Evolutionary conservation across 2,329 filamentous ascomycete genomes (phyloP), one percentile per base, ranked within the genome.

Genomic region (Exserohilum turcica): DNA sequence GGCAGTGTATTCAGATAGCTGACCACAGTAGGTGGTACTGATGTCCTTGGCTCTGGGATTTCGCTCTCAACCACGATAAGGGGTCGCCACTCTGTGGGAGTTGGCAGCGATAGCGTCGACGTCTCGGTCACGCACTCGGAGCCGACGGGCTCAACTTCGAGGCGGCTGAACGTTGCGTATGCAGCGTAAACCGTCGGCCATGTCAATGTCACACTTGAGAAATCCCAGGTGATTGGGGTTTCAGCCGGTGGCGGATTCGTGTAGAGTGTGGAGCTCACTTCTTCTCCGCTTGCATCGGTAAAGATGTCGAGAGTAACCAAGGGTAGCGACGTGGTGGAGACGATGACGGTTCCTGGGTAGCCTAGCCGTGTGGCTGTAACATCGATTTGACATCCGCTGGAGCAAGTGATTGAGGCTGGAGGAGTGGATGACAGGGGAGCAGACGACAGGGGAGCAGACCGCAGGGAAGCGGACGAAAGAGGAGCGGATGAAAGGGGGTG

Each of bases 181-280:
- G 61, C 67, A 6, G 64, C 60, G 43, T 74, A 74, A 0, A 54
- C 54, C 0, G 71, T 74, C 1, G 71, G 71, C 12, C 59, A 74
- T 1, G 71, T 74, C 37, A 74, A 38, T 3, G 57, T 43, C 0
- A 70, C 66, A 0, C 59, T 63, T 0, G 57, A 50, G 16, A 60
- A 70, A 1, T 47, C 52, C 72, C 72, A 74, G 3, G 67, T 72
- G 3, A 73, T 43, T 7, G 52, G 56, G 0, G 21, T 48, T 18
- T 55, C 46, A n/a, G 66, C 5, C 2, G 64, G 62, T 2, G 64
- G 21, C 2, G 55, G 27, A 3, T 42, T 49, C 2, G 58, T 65
- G 13, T 52, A 52, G 0, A 63, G 53, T 0, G 54, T 43, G 16
- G 61, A 61, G 46, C 67, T 60, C 1, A 65, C 48, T 3, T 54